Evolutionary conservation across 805 yeast genomes (phyloP).

Genomic region (Myxozyma lipomycoides): DNA sequence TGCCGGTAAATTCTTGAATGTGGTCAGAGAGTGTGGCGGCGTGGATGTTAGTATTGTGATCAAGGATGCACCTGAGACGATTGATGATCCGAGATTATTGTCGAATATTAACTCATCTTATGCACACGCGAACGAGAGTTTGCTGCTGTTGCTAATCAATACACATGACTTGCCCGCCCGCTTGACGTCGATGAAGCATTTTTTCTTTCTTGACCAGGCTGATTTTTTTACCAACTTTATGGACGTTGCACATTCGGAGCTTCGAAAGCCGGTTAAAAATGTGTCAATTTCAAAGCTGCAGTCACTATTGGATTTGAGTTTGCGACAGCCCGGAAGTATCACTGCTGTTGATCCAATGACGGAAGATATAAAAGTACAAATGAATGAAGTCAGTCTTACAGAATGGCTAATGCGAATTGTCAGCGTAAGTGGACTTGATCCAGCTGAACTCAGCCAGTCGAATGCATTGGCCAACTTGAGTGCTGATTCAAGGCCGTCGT

Average conservation of each 20-base stretch:
- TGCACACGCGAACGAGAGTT: conserved; percentile 57
- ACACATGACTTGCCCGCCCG: conserved; percentile 55
- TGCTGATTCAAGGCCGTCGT: conserved; percentile 15
- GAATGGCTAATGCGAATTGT: conserved; percentile 39
- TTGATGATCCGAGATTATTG: conserved; percentile 39
- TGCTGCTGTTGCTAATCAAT: conserved; percentile 54
- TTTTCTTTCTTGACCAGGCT: conserved; percentile 55
- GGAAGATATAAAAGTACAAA: conserved; percentile 36
- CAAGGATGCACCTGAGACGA: conserved; percentile 34
- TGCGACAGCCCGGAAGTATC: conserved; percentile 42
- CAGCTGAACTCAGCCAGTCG: conserved; percentile 21
- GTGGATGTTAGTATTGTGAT: conserved; percentile 31
- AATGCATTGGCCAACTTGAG: conserved; percentile 6
- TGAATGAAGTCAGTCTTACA: conserved; percentile 35
- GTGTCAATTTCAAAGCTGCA: conserved; percentile 38
- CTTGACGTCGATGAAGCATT: conserved; percentile 50
- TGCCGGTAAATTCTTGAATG: conserved; percentile 82
- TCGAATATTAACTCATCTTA: conserved; percentile 60
- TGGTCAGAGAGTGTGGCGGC: conserved; percentile 60
- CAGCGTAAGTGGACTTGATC: conserved; percentile 37
- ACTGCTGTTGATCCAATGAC: conserved; percentile 38
- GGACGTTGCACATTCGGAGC: conserved; percentile 49
- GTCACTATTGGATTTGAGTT: conserved; percentile 38
- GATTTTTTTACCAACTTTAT: conserved; percentile 52
- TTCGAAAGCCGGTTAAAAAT: conserved; percentile 41